Evolutionary conservation across 129 eudicot genomes (phyloP), one percentile per base, ranked within the genome.

Genomic region (Scalesia atractyloides): DNA sequence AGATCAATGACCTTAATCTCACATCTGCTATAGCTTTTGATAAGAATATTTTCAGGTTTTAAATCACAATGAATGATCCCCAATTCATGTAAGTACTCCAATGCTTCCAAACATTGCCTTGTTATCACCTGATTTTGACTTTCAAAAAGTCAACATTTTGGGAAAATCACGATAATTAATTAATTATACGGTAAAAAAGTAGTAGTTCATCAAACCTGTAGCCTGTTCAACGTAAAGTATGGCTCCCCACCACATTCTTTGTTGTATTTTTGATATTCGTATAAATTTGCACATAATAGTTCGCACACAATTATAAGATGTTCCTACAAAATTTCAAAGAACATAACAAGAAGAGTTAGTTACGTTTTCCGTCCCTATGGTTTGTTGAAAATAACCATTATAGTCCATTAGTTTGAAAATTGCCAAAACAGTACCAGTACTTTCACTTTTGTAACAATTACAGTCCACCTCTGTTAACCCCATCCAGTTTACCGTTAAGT

Each of bases 1-100:
- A 95, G 96, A 88, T 95, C 99, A 44, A 95, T 95, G 53, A 95
- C 88, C 72, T 95, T 95, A 68, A 95, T 88, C 86, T 95, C 96
- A 58, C 99, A 91, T 83, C 84, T 91, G 48, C 87, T 73, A 56
- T 95, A 95, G 79, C 96, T 95, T 84, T 91, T 95, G 60, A 95
- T 86, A 52, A 95, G 88, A 61, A 95, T 86, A 69, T 95, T 95
- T 75, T 95, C 99, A 33, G 99, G 99, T 82, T 95, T 95, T 47
- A 95, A 69, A 84, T 95, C 99, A 78, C 99, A 95, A 77, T 95
- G 99, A 68, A 95, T 91, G 59, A 95, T 82, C 33, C 99, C 99
- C 82, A 95, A 67, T 34, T 78, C 74, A 75, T 95, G 99, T 75
- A 95, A 83, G 69, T 73, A 95, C 52, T 72, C 87, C 70, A 95